Conservation (phyloP, 1,139 yeast genomes). For the Candida tetrigidarum region DNA sequence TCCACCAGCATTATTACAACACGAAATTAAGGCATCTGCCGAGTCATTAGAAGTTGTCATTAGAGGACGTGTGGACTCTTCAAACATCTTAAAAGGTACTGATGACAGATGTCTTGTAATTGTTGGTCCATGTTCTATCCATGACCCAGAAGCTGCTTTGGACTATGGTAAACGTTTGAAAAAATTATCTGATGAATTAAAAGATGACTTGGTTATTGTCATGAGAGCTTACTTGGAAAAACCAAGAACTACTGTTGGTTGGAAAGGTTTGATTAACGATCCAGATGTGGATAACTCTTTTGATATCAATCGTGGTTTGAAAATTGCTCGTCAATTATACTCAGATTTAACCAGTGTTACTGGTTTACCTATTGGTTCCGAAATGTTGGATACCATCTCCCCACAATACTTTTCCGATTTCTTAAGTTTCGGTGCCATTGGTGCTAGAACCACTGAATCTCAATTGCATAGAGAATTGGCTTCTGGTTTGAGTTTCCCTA, state of each 20-base stretch:
- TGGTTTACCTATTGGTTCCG: slow-evolving; percentile 88
- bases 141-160: slow-evolving; percentile 90
- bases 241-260: slow-evolving; percentile 98
- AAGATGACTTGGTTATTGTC: slow-evolving; percentile 78
- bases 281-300: slow-evolving; percentile 95
- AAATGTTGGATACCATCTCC: slow-evolving; percentile 96
- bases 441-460: slow-evolving; percentile 97
- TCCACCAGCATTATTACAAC: slow-evolving; percentile 93
- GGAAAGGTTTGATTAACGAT: slow-evolving; percentile 98
- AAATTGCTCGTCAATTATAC: slow-evolving; percentile 87
- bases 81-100: slow-evolving; percentile 68
- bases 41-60: slow-evolving; percentile 64
- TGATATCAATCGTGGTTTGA: slow-evolving; percentile 92
- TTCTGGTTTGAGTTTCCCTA: slow-evolving; percentile 94
- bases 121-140: slow-evolving; percentile 97
- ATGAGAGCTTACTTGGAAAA: slow-evolving; percentile 99
- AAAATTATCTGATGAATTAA: slow-evolving; percentile 61
- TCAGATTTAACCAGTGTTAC: slow-evolving; percentile 67
- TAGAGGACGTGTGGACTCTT: slow-evolving; percentile 77
- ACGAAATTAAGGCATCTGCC: slow-evolving; percentile 76
- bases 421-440: slow-evolving; percentile 94
- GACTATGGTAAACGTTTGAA: slow-evolving; percentile 79
- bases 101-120: slow-evolving; percentile 84
- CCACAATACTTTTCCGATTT: slow-evolving; percentile 93
- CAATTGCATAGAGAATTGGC: slow-evolving; percentile 96